phyloP scores from a whole-genome alignment of 1,284 basidiomycete species.

The Entoloma clypeatum region DNA sequence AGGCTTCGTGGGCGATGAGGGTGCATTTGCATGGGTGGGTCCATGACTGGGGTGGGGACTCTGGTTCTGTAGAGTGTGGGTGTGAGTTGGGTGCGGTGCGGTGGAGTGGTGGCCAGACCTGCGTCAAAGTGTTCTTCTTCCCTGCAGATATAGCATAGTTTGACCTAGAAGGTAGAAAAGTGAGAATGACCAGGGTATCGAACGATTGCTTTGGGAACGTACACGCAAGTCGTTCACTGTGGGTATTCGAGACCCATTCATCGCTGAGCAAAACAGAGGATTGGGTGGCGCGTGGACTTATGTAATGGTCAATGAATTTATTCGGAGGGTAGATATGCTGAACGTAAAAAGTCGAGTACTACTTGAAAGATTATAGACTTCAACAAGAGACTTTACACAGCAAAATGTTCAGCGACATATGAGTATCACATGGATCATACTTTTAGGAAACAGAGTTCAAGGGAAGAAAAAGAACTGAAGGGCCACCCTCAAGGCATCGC shows the following conservation, averaged over 20 bases:
- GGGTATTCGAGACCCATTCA: constrained; percentile 12
- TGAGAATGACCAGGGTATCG: neutral
- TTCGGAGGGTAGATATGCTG: no score
- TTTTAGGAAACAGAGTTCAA: no score
- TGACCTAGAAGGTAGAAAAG: constrained; percentile 43
- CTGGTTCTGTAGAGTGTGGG: constrained; percentile 11
- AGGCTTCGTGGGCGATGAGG: constrained; percentile 72
- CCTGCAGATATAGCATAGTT: constrained; percentile 73
- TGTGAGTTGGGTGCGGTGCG: constrained; percentile 1
- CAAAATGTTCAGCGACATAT: no score
- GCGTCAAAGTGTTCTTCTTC: constrained; percentile 61
- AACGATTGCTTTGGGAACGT: constrained; percentile 6
- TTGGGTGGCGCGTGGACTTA: neutral
- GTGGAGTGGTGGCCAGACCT: constrained; percentile 28
- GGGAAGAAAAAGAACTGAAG: no score
- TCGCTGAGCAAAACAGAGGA: constrained; percentile 6
- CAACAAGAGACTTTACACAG: no score
- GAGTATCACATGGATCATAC: no score
- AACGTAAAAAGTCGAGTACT: no score
- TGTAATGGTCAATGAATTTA: constrained; percentile 1
- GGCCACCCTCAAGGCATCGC: no score
- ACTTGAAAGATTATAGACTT: no score
- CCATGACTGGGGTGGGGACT: constrained; percentile 52
- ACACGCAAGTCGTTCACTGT: constrained; percentile 19
- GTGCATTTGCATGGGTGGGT: constrained; percentile 78